Percentiles rank a stretch among this genome's conserved stretches.
These are phyloP conservation scores for Pistacia integerrima DNA, from an alignment of 345 rosid species.

Conservation along the genomic window DNA sequence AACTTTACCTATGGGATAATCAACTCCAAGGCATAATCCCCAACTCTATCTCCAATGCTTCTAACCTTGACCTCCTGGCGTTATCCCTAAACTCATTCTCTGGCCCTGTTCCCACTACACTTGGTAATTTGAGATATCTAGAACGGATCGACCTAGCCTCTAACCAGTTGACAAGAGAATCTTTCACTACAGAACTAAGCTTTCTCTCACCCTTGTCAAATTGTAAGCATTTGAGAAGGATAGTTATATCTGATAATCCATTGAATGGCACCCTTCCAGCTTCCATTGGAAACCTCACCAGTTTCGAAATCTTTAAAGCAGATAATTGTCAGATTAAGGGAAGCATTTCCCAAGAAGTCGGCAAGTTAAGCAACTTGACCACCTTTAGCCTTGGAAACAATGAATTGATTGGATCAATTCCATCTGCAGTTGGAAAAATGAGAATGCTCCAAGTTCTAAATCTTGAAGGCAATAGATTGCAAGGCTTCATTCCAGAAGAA, in stretches of 20 bases:
- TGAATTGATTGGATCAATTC: conserved; percentile 6
- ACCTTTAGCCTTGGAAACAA: background rate
- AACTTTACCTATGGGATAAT: background rate
- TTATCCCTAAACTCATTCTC: background rate
- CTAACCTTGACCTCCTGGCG: background rate
- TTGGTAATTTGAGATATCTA: conserved; percentile 1
- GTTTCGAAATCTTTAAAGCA: background rate
- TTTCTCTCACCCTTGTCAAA: background rate
- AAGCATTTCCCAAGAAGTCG: conserved; percentile 14
- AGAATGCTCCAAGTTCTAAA: conserved; percentile 12
- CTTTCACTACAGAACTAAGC: background rate
- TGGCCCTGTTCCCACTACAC: background rate
- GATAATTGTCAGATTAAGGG: background rate
- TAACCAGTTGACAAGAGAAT: background rate
- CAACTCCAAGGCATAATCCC: background rate
- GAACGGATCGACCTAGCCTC: background rate
- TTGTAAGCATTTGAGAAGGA: background rate
- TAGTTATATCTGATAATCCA: background rate
- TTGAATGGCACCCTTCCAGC: background rate
- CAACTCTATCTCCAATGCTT: conserved; percentile 6
- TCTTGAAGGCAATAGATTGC: background rate
- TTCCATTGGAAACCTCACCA: conserved; percentile 7
- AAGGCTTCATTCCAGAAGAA: background rate
- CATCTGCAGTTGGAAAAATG: background rate
- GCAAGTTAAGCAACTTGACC: conserved; percentile 4